Evolutionary conservation across 2,329 filamentous ascomycete species (phyloP).

Genomic region (Fusarium irregulare): DNA sequence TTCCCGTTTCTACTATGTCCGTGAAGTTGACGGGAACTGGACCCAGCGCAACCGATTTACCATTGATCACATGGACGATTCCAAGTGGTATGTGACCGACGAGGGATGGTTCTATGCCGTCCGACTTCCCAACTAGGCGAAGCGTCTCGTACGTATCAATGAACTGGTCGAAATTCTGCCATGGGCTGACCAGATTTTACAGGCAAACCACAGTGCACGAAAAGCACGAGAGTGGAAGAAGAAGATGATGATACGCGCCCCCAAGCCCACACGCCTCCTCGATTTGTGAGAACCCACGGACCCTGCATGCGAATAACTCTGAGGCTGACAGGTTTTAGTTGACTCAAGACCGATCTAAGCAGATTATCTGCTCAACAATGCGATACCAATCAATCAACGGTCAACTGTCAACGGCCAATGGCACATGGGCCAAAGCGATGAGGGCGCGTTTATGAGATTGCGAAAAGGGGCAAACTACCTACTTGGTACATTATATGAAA

Average conservation of each 20-base stretch:
- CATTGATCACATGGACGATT: slow-evolving; percentile 68
- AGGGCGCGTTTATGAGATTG: background rate
- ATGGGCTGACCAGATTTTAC: slow-evolving; percentile 8
- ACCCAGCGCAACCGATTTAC: slow-evolving; percentile 68
- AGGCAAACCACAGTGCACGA: slow-evolving; percentile 12
- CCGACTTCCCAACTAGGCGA: slow-evolving; percentile 57
- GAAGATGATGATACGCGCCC: background rate
- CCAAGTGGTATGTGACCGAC: slow-evolving; percentile 69
- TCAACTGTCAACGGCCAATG: background rate
- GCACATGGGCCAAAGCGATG: background rate
- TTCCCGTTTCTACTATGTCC: slow-evolving; percentile 69
- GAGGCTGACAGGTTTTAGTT: slow-evolving; percentile 11
- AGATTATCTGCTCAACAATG: background rate
- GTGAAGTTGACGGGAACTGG: slow-evolving; percentile 70
- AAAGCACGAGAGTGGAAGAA: slow-evolving; percentile 7
- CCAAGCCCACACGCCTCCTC: background rate
- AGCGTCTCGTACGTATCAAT: slow-evolving; percentile 20
- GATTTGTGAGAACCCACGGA: slow-evolving; percentile 3
- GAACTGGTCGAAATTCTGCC: background rate
- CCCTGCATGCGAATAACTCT: background rate
- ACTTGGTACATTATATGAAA: slow-evolving; percentile 5
- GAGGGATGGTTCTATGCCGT: slow-evolving; percentile 72
- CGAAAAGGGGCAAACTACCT: background rate
- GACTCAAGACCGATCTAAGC: background rate
- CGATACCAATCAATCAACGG: background rate